Conservation (phyloP, 225 moss, liverwort and hornwort species). For the Bryum argenteum region DNA sequence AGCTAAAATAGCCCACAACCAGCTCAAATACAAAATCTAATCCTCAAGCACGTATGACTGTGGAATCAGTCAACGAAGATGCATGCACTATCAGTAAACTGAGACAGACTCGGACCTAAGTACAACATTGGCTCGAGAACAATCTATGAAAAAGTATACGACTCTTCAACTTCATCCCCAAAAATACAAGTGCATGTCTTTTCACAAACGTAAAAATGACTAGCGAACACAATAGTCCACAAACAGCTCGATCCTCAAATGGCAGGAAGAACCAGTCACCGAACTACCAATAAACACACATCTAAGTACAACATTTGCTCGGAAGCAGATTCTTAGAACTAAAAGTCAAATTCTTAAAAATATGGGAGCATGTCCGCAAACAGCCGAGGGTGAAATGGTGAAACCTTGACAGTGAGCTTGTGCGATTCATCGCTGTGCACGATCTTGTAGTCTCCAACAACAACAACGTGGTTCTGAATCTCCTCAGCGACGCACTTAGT, state of each 20-base stretch:
- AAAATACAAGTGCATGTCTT: too few species aligned
- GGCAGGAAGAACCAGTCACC: not conserved
- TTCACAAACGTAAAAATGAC: too few species aligned
- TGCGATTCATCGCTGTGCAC: slow-evolving; percentile 67
- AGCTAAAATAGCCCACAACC: not conserved
- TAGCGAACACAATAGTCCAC: not conserved
- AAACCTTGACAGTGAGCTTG: slow-evolving; percentile 74
- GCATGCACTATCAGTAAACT: not conserved
- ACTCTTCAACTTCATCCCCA: too few species aligned
- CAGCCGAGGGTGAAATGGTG: too few species aligned
- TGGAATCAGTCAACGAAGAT: not conserved
- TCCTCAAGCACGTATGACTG: not conserved
- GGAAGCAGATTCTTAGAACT: not conserved
- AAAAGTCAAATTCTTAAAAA: not conserved
- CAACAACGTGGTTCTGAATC: slow-evolving; percentile 72
- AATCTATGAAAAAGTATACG: too few species aligned
- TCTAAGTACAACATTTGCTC: not conserved
- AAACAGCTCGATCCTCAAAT: slow-evolving; percentile 18
- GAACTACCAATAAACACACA: not conserved
- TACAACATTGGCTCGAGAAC: not conserved
- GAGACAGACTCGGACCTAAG: too few species aligned
- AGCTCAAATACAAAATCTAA: not conserved
- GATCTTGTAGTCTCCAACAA: slow-evolving; percentile 81
- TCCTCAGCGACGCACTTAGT: slow-evolving; percentile 92
- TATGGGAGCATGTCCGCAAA: not conserved